Evolutionary conservation across 345 rosid species (phyloP).

Genomic region (Aegle marmelos): DNA sequence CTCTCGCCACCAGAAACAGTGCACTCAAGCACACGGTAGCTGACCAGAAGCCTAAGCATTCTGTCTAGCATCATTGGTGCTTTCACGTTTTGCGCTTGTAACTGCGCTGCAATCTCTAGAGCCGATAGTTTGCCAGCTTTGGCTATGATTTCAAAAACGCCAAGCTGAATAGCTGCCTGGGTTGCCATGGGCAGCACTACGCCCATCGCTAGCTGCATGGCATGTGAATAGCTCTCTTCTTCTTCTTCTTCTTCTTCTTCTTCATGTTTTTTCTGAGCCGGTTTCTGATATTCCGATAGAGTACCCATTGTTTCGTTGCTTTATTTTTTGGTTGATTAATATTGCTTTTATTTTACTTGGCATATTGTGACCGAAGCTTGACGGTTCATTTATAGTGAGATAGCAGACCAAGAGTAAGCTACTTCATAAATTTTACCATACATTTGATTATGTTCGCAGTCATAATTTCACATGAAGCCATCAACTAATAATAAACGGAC

Average conservation of each 20-base stretch:
- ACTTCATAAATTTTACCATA: too few relatives aligned
- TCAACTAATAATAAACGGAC: too few relatives aligned
- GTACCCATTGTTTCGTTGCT: background rate
- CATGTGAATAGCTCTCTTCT: background rate
- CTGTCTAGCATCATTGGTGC: conserved; percentile 35
- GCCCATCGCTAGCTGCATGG: conserved; percentile 7
- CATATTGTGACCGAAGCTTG: too few relatives aligned
- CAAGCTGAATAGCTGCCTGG: conserved; percentile 50
- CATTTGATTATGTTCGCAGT: too few relatives aligned
- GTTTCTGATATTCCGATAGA: background rate
- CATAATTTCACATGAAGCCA: too few relatives aligned
- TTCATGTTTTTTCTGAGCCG: background rate
- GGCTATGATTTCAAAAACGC: conserved; percentile 37
- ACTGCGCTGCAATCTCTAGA: conserved; percentile 25
- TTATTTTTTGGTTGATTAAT: too few relatives aligned
- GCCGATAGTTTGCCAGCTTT: conserved; percentile 28
- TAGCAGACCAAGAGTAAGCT: too few relatives aligned
- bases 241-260: background rate
- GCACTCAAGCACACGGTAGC: conserved; percentile 29
- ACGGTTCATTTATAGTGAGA: too few relatives aligned
- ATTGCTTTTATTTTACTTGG: background rate
- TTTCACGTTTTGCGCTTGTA: conserved; percentile 17
- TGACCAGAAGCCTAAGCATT: conserved; percentile 30
- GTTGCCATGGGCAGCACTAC: conserved; percentile 45
- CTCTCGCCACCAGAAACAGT: conserved; percentile 16